Evolutionary conservation across 305 asterid genomes (phyloP), one percentile per base, ranked within the genome.

Genomic region (Euphrasia arctica): DNA sequence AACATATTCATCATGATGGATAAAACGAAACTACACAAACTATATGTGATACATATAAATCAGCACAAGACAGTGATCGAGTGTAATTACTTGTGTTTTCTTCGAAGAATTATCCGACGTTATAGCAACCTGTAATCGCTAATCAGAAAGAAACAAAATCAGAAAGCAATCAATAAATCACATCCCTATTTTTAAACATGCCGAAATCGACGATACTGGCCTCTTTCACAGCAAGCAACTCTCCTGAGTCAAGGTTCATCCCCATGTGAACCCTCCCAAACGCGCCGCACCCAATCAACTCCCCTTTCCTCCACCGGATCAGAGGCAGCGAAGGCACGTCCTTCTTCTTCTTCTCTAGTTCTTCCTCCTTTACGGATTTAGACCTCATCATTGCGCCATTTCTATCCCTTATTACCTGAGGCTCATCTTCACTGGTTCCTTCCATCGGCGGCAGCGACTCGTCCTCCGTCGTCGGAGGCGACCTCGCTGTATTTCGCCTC

Each of bases 261-360:
- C 97, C 98, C 98, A 93, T 93, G 78, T 88, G 87, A 51, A 93
- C 98, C 79, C 96, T 83, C 54, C 98, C 98, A 71, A 92, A 92
- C 62, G 98, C 97, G 57, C 98, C 97, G 45, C 95, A 84, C 1
- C 98, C 98, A 54, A 92, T 92, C 82, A 90, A 74, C 70, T 93
- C 97, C 73, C 98, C 97, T 68, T 85, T 93, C 81, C 95, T 74
- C 98, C 96, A 88, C 77, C 94, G 82, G 74, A 92, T 92, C 71
- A 74, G 79, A 48, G 83, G 71, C 63, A 77, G 82, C 73, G 47
- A 25, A 0, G 69, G 59, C 9, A 25, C 80, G 58, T 69, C 82
- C 62, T 71, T 55, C 72, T 79, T 75, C 75, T 69, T 75, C 75
- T 69, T 75, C 70, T 13, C 49, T 12, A 65, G 32, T 58, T 69